A percentile compares a stretch with the other conserved stretches of the same genome.
Conservation (phyloP, 2,329 filamentous ascomycete species). For the Penicillium sp. region DNA sequence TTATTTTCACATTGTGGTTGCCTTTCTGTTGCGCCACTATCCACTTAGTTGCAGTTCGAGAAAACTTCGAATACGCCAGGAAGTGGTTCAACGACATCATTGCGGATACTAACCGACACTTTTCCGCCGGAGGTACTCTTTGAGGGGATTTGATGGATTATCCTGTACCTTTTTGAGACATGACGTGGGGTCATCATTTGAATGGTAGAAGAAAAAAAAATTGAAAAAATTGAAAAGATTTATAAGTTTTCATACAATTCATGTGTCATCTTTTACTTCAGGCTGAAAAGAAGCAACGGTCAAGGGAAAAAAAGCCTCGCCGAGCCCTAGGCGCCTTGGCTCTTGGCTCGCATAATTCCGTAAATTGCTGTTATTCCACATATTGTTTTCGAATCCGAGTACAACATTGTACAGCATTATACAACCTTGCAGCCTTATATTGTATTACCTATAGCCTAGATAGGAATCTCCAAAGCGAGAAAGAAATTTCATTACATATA, state of each 20-base stretch:
- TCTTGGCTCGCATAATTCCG: constrained; percentile 3
- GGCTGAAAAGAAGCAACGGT: constrained; percentile 3
- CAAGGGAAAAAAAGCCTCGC: background rate
- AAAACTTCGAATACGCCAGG: constrained; percentile 4
- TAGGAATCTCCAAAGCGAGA: background rate
- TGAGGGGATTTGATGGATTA: background rate
- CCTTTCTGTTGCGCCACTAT: background rate
- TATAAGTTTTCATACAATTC: background rate
- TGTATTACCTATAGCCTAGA: background rate
- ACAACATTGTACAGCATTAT: background rate
- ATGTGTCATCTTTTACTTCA: background rate
- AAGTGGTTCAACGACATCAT: constrained; percentile 12
- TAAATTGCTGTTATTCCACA: background rate
- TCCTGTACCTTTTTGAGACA: background rate
- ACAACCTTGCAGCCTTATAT: background rate
- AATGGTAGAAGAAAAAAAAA: background rate
- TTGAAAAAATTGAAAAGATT: background rate
- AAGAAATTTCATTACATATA: background rate
- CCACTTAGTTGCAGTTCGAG: constrained; percentile 5
- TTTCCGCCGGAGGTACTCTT: background rate
- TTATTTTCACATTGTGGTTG: background rate
- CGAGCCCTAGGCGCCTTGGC: constrained; percentile 1
- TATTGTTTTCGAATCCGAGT: background rate
- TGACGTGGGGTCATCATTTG: background rate
- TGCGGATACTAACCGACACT: constrained; percentile 1